Evolutionary conservation across 2,329 filamentous ascomycete genomes (phyloP), one percentile per base, ranked within the genome.

Genomic region (Apiospora sp.): DNA sequence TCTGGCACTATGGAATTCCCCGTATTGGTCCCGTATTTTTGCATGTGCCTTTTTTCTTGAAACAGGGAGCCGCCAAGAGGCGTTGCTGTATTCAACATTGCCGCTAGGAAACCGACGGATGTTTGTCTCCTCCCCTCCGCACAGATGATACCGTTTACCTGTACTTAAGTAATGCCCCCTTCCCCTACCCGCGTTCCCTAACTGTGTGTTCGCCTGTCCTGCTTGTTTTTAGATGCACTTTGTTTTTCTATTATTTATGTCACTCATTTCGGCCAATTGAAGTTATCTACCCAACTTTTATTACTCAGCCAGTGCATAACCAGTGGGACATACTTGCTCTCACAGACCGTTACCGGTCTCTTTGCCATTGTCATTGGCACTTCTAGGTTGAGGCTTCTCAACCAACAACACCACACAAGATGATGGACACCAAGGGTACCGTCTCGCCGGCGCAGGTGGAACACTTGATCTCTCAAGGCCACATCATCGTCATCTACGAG

Each of bases 401-500:
- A n/a, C 54, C 19, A 37, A 7, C 44, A 48, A 7, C 19, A 7
- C 6, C 44, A 46, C 44, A 19, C 19, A 37, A n/a, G 19, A 74
- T 34, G 30, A 74, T 72, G 70, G 46, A 75, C 72, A 85, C 85
- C 75, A 84, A 87, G 75, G 77, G 76, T 37, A 77, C 87, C 71
- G 75, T 90, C 58, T 81, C 85, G 34, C 80, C 85, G 44, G 79
- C 79, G n/a, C 82, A 83, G 72, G 83, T 91, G 75, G 84, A 88
- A 76, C 81, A 77, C 48, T 80, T 88, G 81, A 87, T 92, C 75
- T 87, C 87, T 43, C 83, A 88, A 68, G 89, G 88, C 72, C 83
- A 87, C 43, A 84, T 82, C 19, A 86, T 92, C 71, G 86, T 91
- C 75, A 86, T 92, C 71, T 86, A 86, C 75, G 85, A 91, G 67